Percentiles rank a stretch among this genome's conserved stretches.
Evolutionary conservation across 148 eudicot species (phyloP).

Genomic region (Dianthus caryophyllus): DNA sequence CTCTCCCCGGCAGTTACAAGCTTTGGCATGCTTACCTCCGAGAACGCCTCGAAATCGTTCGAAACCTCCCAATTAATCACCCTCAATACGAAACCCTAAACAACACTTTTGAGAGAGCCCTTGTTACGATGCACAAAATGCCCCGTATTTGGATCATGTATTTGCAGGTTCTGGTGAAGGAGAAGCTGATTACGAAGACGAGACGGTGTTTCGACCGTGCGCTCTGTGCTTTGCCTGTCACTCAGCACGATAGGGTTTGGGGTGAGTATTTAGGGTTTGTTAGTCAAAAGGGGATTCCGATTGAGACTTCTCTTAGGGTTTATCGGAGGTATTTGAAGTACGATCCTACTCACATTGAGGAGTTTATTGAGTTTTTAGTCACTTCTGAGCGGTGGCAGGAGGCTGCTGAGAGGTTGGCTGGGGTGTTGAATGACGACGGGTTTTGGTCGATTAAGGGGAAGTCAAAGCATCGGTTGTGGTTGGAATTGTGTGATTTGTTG

Average conservation of each 20-base stretch:
- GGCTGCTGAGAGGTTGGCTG: slow-evolving; percentile 83
- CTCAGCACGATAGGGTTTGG: slow-evolving; percentile 93
- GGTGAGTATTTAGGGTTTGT: slow-evolving; percentile 70
- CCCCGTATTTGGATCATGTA: slow-evolving; percentile 96
- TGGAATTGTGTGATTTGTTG: slow-evolving; percentile 87
- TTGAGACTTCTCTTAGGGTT: slow-evolving; percentile 89
- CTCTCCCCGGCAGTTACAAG: slow-evolving; percentile 89
- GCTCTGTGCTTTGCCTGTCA: slow-evolving; percentile 78
- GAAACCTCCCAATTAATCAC: slow-evolving; percentile 59
- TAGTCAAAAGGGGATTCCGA: slow-evolving; percentile 76
- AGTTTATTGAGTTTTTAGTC: slow-evolving; percentile 78
- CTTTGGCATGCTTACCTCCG: slow-evolving; percentile 88
- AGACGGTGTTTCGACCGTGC: slow-evolving; percentile 78
- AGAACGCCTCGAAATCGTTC: slow-evolving; percentile 66
- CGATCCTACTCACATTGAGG: slow-evolving; percentile 83
- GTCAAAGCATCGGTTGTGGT: slow-evolving; percentile 80
- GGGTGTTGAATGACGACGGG: slow-evolving; percentile 76
- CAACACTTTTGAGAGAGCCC: slow-evolving; percentile 83
- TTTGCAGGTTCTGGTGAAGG: slow-evolving; percentile 45
- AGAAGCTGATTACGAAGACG: slow-evolving; percentile 55
- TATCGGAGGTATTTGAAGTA: slow-evolving; percentile 90
- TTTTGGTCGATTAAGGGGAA: slow-evolving; percentile 89
- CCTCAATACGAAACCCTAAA: slow-evolving; percentile 58
- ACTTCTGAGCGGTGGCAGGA: slow-evolving; percentile 80
- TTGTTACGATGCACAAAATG: slow-evolving; percentile 95